Evolutionary conservation across 345 rosid species (phyloP).

Genomic region (Eucalyptus caleyi): DNA sequence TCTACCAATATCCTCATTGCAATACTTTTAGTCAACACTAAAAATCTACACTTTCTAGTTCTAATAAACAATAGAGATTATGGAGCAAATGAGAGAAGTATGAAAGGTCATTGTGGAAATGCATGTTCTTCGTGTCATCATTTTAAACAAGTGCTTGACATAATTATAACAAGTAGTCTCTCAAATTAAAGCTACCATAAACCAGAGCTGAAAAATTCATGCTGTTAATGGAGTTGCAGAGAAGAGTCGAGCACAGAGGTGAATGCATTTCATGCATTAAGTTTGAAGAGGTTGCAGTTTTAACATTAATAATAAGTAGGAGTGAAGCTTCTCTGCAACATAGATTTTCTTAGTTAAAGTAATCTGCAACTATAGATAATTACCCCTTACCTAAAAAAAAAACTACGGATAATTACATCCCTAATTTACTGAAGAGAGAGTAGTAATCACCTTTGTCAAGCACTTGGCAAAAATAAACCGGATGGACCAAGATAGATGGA

Average conservation of each 20-base stretch:
- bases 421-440: neutral
- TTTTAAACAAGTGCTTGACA: neutral
- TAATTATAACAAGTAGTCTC: neutral
- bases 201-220: neutral
- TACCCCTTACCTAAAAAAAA: too few species aligned
- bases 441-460: slow-evolving; percentile 56
- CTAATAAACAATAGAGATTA: neutral
- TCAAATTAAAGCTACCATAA: neutral
- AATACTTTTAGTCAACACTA: neutral
- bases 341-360: neutral
- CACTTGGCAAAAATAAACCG: slow-evolving; percentile 83
- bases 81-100: neutral
- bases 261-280: neutral
- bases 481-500: slow-evolving; percentile 56
- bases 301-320: neutral
- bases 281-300: neutral
- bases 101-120: neutral
- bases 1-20: neutral
- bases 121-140: neutral
- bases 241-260: neutral
- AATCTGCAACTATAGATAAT: neutral
- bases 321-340: neutral
- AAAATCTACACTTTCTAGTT: neutral
- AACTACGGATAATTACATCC: neutral
- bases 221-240: neutral